Percentiles rank a stretch among this genome's conserved stretches.
These are phyloP conservation scores for Leucocoprinus leucothites DNA, from an alignment of 768 basidiomycete species.

Conservation along the genomic window DNA sequence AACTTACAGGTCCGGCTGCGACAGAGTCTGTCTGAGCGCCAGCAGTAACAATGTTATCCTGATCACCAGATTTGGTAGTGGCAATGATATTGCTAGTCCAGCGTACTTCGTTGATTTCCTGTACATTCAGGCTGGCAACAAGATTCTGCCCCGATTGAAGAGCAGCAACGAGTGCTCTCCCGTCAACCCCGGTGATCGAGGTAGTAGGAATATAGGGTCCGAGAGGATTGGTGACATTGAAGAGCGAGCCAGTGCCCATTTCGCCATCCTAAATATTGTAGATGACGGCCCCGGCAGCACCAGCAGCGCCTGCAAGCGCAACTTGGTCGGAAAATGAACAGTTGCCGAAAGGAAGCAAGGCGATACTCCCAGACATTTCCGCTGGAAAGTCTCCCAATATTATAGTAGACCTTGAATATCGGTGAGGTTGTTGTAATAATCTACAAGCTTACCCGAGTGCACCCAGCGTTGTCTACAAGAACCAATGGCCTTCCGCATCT, in stretches of 20 bases:
- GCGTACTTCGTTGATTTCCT: slow-evolving; percentile 22
- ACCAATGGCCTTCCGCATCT: slow-evolving; percentile 22
- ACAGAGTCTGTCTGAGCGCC: slow-evolving; percentile 30
- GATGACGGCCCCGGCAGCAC: slow-evolving; percentile 24
- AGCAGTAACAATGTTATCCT: slow-evolving; percentile 25
- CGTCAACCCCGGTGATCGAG: slow-evolving; percentile 22
- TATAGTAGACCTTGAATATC: neutral
- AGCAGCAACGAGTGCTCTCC: slow-evolving; percentile 21
- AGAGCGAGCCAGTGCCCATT: slow-evolving; percentile 22
- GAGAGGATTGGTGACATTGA: slow-evolving; percentile 18
- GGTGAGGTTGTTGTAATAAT: neutral
- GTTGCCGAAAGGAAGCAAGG: slow-evolving; percentile 24
- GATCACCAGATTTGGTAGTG: slow-evolving; percentile 24
- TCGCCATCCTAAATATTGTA: slow-evolving; percentile 25
- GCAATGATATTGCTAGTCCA: slow-evolving; percentile 28
- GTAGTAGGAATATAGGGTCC: slow-evolving; percentile 25
- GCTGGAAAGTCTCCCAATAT: slow-evolving; percentile 22
- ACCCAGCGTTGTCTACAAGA: slow-evolving; percentile 23
- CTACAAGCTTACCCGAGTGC: slow-evolving; percentile 18
- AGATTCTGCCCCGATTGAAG: slow-evolving; percentile 20
- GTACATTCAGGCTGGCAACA: slow-evolving; percentile 22
- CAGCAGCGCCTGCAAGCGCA: slow-evolving; percentile 23
- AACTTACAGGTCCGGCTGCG: slow-evolving; percentile 26
- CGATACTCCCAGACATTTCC: slow-evolving; percentile 23
- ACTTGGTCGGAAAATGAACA: slow-evolving; percentile 26